Evolutionary conservation across 768 basidiomycete genomes (phyloP).

Genomic region (Mycena vitilis): DNA sequence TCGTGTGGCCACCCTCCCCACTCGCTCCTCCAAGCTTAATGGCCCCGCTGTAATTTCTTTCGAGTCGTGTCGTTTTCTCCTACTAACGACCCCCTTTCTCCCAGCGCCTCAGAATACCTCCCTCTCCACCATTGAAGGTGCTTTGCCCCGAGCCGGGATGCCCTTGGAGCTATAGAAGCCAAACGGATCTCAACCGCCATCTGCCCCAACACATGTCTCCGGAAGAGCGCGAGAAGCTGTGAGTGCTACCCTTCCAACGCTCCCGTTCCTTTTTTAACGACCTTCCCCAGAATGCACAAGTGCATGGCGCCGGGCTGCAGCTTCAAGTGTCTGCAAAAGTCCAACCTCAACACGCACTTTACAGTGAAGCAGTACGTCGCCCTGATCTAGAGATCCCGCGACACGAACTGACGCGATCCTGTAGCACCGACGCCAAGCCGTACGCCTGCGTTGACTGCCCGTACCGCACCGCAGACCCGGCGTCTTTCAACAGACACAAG

Average conservation of each 20-base stretch:
- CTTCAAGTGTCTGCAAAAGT: conserved; percentile 22
- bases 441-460: conserved; percentile 14
- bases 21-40: neutral
- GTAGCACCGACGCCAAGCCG: conserved; percentile 16
- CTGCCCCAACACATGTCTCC: conserved; percentile 5
- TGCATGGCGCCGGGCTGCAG: conserved; percentile 13
- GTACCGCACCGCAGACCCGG: conserved; percentile 18
- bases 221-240: conserved; percentile 8
- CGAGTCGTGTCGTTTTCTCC: neutral
- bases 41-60: neutral
- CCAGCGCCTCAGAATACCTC: conserved; percentile 19
- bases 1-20: conserved; percentile 16
- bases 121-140: conserved; percentile 8
- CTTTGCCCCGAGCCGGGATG: conserved; percentile 9
- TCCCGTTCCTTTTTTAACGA: neutral
- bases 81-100: neutral
- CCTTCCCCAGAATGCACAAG: neutral
- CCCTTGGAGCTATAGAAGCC: conserved; percentile 19
- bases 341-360: conserved; percentile 23
- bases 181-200: conserved; percentile 15
- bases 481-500: conserved; percentile 23
- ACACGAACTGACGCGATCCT: neutral
- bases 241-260: neutral
- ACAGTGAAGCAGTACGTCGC: conserved; percentile 16
- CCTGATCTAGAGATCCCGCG: too few species aligned